Evolutionary conservation across 345 rosid species (phyloP), one percentile per base, ranked within the genome.

Genomic region (Mercurialis annua): DNA sequence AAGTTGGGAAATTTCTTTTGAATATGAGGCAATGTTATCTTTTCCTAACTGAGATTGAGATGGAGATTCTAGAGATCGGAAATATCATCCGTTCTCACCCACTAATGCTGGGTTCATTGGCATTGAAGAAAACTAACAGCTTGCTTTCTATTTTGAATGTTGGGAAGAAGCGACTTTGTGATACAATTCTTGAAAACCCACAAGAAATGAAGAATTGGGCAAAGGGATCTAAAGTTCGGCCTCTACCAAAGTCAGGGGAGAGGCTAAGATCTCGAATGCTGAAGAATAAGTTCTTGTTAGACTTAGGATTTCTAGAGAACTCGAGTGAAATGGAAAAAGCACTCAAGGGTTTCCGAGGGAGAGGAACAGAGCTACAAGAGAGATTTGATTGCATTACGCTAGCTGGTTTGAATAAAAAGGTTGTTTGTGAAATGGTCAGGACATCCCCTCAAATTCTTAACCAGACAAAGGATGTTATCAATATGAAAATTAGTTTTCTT

Each of bases 351-450:
- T 86, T 86, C 74, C 83, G 94, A 62, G 93, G 90, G 64, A 86
- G 67, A 30, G 90, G 90, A 67, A 61, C 69, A 42, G 83, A 87
- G 71, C 77, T 92, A 46, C 97, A 80, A 53, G 91, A 90, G 73
- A 83, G 98, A 81, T 92, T 85, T 69, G 85, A 92, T 81, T 84
- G 79, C 47, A 68, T 92, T 23, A 81, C 87, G 63, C 78, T 73
- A 52, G 86, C 85, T 36, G 97, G 96, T 63, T 67, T 90, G 79
- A 86, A 84, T 49, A 74, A 69, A 72, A 70, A 81, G 49, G 89
- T 82, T 48, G 92, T 82, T 63, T 60, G 72, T 0, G 48, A 69
- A 68, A 86, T 92, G 81, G 73, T 92, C 55, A 76, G 56, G 63
- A 67, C 62, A 47, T 73, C 77, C 30, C 98, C 98, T 68, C 86